Percentiles rank a stretch among this genome's conserved stretches.
Conservation (phyloP, 768 basidiomycete genomes). For the Boletus rubropictus region DNA sequence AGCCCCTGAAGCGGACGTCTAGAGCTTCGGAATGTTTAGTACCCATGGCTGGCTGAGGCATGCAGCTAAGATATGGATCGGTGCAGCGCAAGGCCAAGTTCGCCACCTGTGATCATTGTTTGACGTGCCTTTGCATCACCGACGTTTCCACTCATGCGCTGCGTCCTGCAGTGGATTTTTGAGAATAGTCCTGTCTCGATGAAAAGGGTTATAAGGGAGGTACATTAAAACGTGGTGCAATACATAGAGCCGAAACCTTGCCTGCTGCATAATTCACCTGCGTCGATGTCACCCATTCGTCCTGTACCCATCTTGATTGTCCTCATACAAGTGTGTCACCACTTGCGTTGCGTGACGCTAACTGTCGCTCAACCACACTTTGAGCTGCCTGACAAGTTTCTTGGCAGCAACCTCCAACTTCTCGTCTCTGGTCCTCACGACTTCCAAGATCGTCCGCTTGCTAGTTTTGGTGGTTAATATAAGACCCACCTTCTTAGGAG, state of each 20-base stretch:
- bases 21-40: too few species aligned
- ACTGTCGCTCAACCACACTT: constrained; percentile 33
- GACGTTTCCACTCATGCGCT: too few species aligned
- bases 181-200: not conserved
- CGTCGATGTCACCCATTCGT: not conserved
- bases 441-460: constrained; percentile 53
- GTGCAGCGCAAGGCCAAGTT: too few species aligned
- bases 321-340: not conserved
- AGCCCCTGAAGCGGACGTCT: too few species aligned
- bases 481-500: constrained; percentile 36
- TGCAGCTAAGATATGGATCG: too few species aligned
- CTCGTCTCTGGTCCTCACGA: constrained; percentile 46
- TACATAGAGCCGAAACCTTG: not conserved
- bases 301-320: not conserved
- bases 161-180: too few species aligned
- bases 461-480: constrained; percentile 28
- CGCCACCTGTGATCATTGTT: too few species aligned
- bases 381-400: constrained; percentile 45
- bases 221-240: not conserved
- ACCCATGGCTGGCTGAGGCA: too few species aligned
- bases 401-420: constrained; percentile 51
- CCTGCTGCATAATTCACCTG: not conserved
- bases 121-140: too few species aligned
- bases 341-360: not conserved
- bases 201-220: not conserved